Base-by-base conservation (phyloP, 495 filamentous ascomycete species). In the Neurospora cerealis region DNA sequence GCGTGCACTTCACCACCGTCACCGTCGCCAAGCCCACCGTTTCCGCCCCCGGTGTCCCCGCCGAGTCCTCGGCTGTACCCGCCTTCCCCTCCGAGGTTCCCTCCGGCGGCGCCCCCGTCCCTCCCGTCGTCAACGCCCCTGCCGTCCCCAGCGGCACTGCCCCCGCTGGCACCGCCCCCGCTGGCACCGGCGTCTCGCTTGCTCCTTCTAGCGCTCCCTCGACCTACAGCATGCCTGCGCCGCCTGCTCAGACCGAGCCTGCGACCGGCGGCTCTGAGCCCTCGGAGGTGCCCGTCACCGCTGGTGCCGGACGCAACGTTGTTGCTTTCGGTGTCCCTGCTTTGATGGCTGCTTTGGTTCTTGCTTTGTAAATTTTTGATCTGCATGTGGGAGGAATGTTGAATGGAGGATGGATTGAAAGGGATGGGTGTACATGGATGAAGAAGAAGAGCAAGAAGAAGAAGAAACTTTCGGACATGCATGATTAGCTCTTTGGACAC, bases 231-330 rank as follows among this genome's bases (percentile, higher is more conserved):
- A 72, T 24, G 75, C 74, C 54, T 70, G 75, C 42, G 32, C 70
- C 28, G 5, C 28, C 66, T 72, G 66, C 72, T 46, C 48, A 38
- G 40, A 28, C 69, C 10, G 32, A 73, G 71, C 74, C 46, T 36
- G 28, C 40, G 54, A 39, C 36, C 28, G 41, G 37, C 37, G 71
- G 40, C 75, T 37, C 28, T 46, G 8, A 74, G 44, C 69, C 42
- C 73, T 11, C 46, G 70, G 44, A 73, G 13, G 39, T 46, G 10
- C 72, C 73, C 1, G 78, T 79, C 24, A 79, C 73, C 15, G 78
- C 77, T 13, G 79, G 78, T n/a, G 78, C 79, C 11, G 76, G 74
- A 37, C 78, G 79, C 70, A 78, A 77, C 54, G 76, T 44, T n/a
- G 78, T 69, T 38, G 77, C 74, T 0, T 5, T 81, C 34, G 77